Evolutionary conservation across 140 eudicot species (phyloP), one percentile per base, ranked within the genome.

Genomic region (Eryngium alpinum): DNA sequence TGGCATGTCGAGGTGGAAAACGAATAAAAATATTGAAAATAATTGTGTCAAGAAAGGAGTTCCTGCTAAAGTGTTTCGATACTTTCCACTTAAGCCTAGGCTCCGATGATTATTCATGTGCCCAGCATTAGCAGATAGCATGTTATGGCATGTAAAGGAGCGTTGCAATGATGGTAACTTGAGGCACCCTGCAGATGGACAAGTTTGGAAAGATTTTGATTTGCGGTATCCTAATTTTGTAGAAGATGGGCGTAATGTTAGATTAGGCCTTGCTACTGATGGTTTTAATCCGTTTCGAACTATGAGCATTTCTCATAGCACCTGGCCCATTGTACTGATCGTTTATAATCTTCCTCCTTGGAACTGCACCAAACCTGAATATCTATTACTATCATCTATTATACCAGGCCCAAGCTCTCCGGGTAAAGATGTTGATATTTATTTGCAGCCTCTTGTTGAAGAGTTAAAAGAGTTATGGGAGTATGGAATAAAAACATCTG

Each of bases 261-360:
- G 85, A 29, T 70, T 83, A 24, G 81, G 85, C 7, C 51, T 83
- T 12, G 81, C 85, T 28, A 77, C 81, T 5, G 71, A 83, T 83
- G 78, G 84, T n/a, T 56, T 73, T 16, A 81, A 53, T 29, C 80
- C 78, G 10, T 77, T 83, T 50, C 10, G 31, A 1, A 24, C 51
- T 6, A 69, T 71, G 78, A 80, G 53, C 56, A 63, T 25, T 21
- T 28, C 82, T n/a, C 53, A 79, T 34, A 79, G 82, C 56, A 59
- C 53, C 15, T 79, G 82, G 82, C 82, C 76, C 13, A 34, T 79
- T 9, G 44, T 79, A 59, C 27, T 59, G 0, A 24, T 63, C 25
- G 10, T 53, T 7, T 63, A 63, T 16, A 79, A 79, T 44, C 25
- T 79, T 1, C 76, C 82, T 2, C 79, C 78, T 1, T 70, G 78